Percentiles rank a stretch among this genome's conserved stretches.
Conservation (phyloP, 73 alveolate genomes). For the Paramecium biaurelia region DNA sequence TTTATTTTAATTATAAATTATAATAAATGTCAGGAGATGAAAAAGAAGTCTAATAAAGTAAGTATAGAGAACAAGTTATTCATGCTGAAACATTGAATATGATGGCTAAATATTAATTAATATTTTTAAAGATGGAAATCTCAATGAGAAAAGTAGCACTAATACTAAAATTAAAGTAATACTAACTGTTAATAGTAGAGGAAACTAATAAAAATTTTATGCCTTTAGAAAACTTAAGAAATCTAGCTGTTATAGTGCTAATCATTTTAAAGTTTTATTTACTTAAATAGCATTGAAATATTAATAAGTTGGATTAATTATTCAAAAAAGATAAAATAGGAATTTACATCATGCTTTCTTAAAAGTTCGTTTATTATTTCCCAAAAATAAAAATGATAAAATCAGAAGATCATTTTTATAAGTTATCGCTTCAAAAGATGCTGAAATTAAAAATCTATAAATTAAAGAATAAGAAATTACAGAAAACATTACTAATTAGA, state of each 20-base stretch:
- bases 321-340: conserved; percentile 2
- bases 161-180: conserved; percentile 44
- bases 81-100: conserved; percentile 71
- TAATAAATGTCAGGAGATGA: background rate
- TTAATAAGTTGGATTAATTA: background rate
- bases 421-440: conserved; percentile 50
- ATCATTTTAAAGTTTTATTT: background rate
- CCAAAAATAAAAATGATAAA: conserved; percentile 55
- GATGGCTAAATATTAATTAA: conserved; percentile 76
- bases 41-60: background rate
- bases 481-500: background rate
- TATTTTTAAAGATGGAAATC: conserved; percentile 70
- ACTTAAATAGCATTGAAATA: background rate
- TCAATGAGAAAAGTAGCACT: conserved; percentile 39
- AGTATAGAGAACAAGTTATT: conserved; percentile 54
- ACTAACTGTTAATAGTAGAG: background rate
- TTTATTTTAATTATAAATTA: background rate
- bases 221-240: conserved; percentile 15
- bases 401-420: conserved; percentile 40
- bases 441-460: conserved; percentile 55
- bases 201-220: background rate
- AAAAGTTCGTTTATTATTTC: background rate
- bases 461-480: conserved; percentile 34
- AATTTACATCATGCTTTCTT: conserved; percentile 37
- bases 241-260: background rate